These are phyloP conservation scores for Rutstroemia sydowiana DNA, from an alignment of 2,329 filamentous ascomycete species.

Conservation along the genomic window DNA sequence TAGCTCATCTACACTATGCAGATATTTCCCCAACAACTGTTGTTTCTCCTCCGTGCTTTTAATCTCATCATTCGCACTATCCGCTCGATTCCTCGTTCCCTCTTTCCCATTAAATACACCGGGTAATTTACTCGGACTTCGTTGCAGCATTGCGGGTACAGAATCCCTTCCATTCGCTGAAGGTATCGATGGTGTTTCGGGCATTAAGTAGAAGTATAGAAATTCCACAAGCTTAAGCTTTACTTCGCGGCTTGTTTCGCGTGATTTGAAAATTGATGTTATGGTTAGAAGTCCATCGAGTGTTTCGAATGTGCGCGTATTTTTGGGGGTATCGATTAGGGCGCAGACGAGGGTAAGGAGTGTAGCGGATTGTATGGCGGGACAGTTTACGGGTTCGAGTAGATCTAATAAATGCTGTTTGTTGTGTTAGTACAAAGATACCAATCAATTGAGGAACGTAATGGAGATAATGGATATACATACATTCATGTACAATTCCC, in stretches of 20 bases:
- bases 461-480: conserved; percentile 26
- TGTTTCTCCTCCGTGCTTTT: conserved; percentile 62
- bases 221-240: conserved; percentile 97
- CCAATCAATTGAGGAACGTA: not conserved
- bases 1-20: conserved; percentile 56
- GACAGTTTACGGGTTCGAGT: conserved; percentile 85
- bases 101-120: conserved; percentile 59
- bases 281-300: conserved; percentile 88
- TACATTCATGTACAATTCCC: conserved; percentile 92
- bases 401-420: conserved; percentile 81
- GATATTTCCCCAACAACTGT: conserved; percentile 52
- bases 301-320: conserved; percentile 85
- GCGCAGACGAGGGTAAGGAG: conserved; percentile 85
- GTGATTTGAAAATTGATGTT: conserved; percentile 86
- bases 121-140: too few relatives aligned
- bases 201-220: conserved; percentile 97
- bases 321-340: conserved; percentile 76
- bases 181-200: conserved; percentile 62
- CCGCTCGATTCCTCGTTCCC: conserved; percentile 29
- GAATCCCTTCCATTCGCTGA: conserved; percentile 39
- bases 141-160: conserved; percentile 46
- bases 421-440: not conserved
- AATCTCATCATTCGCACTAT: conserved; percentile 35
- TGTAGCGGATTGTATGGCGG: conserved; percentile 83
- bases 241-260: conserved; percentile 76